Percentiles rank a stretch among this genome's conserved stretches.
Conservation (phyloP, 805 yeast genomes). For the Yamadazyma ubonensis region DNA sequence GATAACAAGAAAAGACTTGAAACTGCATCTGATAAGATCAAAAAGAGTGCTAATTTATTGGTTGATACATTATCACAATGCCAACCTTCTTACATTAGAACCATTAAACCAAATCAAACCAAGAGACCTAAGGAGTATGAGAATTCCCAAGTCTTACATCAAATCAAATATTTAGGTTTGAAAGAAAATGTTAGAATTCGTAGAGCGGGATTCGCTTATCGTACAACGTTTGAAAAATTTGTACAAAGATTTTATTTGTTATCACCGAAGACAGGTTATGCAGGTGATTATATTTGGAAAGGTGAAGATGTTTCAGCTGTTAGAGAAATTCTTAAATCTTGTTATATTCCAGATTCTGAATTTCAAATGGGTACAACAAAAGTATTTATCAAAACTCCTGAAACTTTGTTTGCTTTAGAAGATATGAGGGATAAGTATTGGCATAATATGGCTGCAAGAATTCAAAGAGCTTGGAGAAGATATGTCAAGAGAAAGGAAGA, state of each 20-base stretch:
- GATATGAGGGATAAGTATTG: constrained; percentile 96
- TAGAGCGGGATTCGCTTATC: constrained; percentile 97
- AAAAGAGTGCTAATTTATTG: constrained; percentile 82
- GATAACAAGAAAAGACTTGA: constrained; percentile 83
- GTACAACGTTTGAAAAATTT: constrained; percentile 94
- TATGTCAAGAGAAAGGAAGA: constrained; percentile 77
- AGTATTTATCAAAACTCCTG: constrained; percentile 95
- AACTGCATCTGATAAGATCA: constrained; percentile 94
- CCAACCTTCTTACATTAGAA: constrained; percentile 95
- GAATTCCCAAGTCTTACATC: constrained; percentile 86
- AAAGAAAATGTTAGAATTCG: constrained; percentile 96
- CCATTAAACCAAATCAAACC: constrained; percentile 95
- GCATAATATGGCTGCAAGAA: constrained; percentile 97
- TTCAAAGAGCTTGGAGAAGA: constrained; percentile 95
- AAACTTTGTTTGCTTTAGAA: constrained; percentile 91
- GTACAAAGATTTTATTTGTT: constrained; percentile 90
- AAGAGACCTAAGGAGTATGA: constrained; percentile 90
- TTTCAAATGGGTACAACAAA: constrained; percentile 90
- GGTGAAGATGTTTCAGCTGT: constrained; percentile 57
- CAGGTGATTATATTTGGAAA: constrained; percentile 64
- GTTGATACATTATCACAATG: constrained; percentile 87
- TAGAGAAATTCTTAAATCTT: constrained; percentile 47
- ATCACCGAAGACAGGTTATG: constrained; percentile 89
- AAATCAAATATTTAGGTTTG: constrained; percentile 90
- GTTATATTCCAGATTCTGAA: constrained; percentile 73